These are phyloP conservation scores for Diplodia mutila DNA, from an alignment of 2,329 filamentous ascomycete genomes.

Conservation along the genomic window DNA sequence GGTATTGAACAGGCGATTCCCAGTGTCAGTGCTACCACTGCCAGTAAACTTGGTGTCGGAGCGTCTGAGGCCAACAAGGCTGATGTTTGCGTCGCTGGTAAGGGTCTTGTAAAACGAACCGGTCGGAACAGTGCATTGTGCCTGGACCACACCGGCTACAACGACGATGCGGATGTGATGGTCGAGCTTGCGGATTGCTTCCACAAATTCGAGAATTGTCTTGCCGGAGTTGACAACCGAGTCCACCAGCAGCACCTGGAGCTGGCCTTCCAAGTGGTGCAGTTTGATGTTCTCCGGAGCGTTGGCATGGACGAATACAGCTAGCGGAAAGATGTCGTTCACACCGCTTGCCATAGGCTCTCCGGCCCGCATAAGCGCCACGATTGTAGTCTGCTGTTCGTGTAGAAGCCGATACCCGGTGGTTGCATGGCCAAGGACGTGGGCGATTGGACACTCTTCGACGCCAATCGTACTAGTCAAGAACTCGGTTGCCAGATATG, in stretches of 20 bases:
- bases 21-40: slow-evolving; percentile 59
- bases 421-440: slow-evolving; percentile 56
- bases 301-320: slow-evolving; percentile 57
- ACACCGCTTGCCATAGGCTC: slow-evolving; percentile 66
- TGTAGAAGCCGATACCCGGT: slow-evolving; percentile 52
- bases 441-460: slow-evolving; percentile 53
- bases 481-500: slow-evolving; percentile 58
- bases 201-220: slow-evolving; percentile 54
- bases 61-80: slow-evolving; percentile 57
- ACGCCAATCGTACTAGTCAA: slow-evolving; percentile 55
- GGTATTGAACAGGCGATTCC: slow-evolving; percentile 64
- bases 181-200: slow-evolving; percentile 50
- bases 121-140: slow-evolving; percentile 31
- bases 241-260: slow-evolving; percentile 60
- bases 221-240: slow-evolving; percentile 64
- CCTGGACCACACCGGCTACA: slow-evolving; percentile 61
- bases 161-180: slow-evolving; percentile 54
- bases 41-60: slow-evolving; percentile 63
- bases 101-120: slow-evolving; percentile 29
- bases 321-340: slow-evolving; percentile 55
- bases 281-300: slow-evolving; percentile 47
- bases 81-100: slow-evolving; percentile 33
- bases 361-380: slow-evolving; percentile 66
- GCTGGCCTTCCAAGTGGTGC: slow-evolving; percentile 46
- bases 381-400: slow-evolving; percentile 57